These are phyloP conservation scores for Termitomyces sp. DNA, from an alignment of 768 basidiomycete genomes.

Conservation along the genomic window DNA sequence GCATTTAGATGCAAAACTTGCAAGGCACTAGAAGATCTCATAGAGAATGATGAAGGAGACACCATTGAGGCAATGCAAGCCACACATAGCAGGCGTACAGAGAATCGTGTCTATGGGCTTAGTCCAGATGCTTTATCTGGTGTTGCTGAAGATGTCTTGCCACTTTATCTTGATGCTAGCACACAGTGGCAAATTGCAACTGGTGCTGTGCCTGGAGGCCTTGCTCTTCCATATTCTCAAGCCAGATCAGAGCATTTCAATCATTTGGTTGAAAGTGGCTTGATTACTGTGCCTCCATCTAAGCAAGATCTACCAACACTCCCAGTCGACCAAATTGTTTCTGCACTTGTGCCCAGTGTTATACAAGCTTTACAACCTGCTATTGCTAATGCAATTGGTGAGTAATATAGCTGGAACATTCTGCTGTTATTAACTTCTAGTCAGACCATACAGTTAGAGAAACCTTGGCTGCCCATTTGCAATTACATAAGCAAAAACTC, in stretches of 20 bases:
- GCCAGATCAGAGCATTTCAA: neutral
- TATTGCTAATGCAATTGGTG: no score
- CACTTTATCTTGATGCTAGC: neutral
- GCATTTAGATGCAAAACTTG: neutral
- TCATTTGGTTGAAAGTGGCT: no score
- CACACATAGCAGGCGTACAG: neutral
- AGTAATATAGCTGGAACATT: no score
- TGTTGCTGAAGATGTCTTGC: neutral
- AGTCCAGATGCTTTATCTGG: neutral
- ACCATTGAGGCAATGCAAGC: neutral
- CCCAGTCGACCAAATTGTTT: no score
- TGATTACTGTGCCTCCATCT: no score
- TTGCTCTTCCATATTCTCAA: neutral
- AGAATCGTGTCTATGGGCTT: neutral
- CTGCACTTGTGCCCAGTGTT: no score
- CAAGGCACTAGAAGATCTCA: neutral
- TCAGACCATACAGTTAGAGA: no score
- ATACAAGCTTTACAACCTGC: no score
- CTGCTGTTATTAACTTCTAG: no score
- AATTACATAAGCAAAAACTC: no score
- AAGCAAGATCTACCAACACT: no score
- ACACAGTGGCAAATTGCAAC: neutral
- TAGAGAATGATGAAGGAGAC: neutral
- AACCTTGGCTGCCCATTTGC: no score
- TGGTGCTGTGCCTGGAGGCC: neutral